Evolutionary conservation across 164 flowering plant genomes (phyloP), one percentile per base, ranked within the genome.

Genomic region (Vitis riparia): DNA sequence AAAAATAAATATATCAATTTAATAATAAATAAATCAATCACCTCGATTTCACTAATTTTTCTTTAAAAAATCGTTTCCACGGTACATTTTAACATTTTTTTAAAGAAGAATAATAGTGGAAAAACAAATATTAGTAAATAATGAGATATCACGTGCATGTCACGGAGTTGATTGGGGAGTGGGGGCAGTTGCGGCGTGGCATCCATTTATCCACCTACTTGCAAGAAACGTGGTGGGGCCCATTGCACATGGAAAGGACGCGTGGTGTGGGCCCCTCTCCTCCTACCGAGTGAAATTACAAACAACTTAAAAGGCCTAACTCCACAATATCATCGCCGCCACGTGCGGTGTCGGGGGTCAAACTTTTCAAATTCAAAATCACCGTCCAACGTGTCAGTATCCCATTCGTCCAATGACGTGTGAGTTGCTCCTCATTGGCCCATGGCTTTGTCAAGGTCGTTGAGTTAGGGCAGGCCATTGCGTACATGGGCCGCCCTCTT

Each of bases 271-370:
- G 23, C 44, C 67, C 68, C 68, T 7, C 44, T 37, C 44, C 44
- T 37, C 44, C 44, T 37, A 37, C 5, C 44, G 5, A 37, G 44
- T 3, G 44, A 37, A 37, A 37, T n/a, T 5, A 23, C 27, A 1
- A 23, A 23, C 27, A 14, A 15, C 11, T 53, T 53, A 59, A 11
- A 27, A 19, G 14, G 3, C 62, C 37, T 3, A 29, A 19, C 12
- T 37, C 13, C 32, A 52, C 19, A 51, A 11, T 14, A 76, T 76
- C 64, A 71, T 19, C 75, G 75, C 78, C 74, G 75, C 71, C 79
- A 71, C 75, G 75, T 76, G 75, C 75, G 75, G 51, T 76, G 78
- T 71, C 72, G 29, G 29, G 49, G 62, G 57, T 37, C 55, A 66
- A 59, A 44, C 19, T 11, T 16, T 19, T 13, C 13, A 53, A 1